phyloP scores from a whole-genome alignment of 2,329 filamentous ascomycete species.

The Leptographium galeiforme region DNA sequence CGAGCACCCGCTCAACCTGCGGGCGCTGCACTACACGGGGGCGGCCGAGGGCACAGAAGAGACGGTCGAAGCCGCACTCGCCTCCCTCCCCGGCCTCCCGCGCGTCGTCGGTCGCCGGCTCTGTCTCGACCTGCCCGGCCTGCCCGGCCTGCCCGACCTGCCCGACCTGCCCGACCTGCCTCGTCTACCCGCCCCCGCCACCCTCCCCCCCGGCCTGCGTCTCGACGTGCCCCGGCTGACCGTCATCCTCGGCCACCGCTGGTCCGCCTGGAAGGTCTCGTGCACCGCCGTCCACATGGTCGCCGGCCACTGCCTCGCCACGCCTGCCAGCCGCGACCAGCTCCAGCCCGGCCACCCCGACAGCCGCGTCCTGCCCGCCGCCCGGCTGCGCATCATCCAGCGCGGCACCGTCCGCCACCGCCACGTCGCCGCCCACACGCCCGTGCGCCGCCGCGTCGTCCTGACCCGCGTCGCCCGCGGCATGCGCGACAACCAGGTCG shows the following conservation, averaged over 20 bases:
- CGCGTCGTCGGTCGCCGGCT: background rate
- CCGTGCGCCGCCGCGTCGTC: background rate
- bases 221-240: background rate
- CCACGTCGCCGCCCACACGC: background rate
- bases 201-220: background rate
- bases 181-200: no score
- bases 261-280: constrained; percentile 4
- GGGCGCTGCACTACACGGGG: background rate
- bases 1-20: background rate
- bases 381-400: background rate
- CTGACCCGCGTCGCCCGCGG: constrained; percentile 2
- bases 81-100: background rate
- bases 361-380: background rate
- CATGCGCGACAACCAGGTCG: constrained; percentile 1
- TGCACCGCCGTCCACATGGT: background rate
- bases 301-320: background rate
- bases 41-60: background rate
- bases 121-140: no score
- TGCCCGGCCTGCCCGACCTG: no score
- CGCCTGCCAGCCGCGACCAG: no score
- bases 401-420: constrained; percentile 1
- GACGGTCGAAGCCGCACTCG: background rate
- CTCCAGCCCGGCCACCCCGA: background rate
- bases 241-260: background rate
- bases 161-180: no score